Percentiles rank a stretch among this genome's conserved stretches.
Evolutionary conservation across 2,329 filamentous ascomycete species (phyloP).

Genomic region (Beauveria pseudobassiana): DNA sequence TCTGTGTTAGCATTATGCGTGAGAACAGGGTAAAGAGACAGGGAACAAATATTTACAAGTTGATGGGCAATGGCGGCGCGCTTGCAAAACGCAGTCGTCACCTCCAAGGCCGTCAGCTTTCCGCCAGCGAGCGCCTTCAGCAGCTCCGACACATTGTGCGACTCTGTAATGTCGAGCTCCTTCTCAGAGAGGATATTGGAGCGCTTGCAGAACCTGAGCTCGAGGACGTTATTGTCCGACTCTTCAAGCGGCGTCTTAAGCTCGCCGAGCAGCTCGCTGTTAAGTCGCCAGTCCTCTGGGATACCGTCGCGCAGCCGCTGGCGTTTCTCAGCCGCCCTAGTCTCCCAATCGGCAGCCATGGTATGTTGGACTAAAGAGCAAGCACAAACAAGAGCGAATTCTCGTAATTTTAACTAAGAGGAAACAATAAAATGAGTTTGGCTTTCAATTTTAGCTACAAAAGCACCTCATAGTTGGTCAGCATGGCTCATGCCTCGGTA

Average conservation of each 20-base stretch:
- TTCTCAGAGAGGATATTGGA: constrained; percentile 30
- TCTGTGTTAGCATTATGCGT: background rate
- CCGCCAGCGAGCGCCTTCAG: constrained; percentile 26
- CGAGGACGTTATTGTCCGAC: constrained; percentile 13
- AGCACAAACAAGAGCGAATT: no score
- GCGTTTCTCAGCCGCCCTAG: constrained; percentile 5
- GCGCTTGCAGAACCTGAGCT: constrained; percentile 13
- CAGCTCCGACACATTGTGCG: constrained; percentile 29
- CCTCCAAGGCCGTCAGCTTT: constrained; percentile 27
- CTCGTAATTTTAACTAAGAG: no score
- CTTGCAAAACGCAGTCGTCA: constrained; percentile 26
- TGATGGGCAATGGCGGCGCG: constrained; percentile 23
- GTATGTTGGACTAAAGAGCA: background rate
- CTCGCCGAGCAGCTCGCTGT: background rate
- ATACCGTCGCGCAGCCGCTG: constrained; percentile 5
- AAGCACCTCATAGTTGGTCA: no score
- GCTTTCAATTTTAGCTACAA: no score
- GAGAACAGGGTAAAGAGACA: background rate
- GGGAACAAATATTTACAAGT: constrained; percentile 16
- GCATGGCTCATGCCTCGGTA: no score
- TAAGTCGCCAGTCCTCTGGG: constrained; percentile 13
- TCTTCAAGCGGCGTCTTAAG: constrained; percentile 9
- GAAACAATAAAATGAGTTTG: no score
- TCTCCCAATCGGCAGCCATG: constrained; percentile 5
- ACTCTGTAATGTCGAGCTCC: constrained; percentile 38